Evolutionary conservation across 176 grass and related monocot species (phyloP).

Genomic region (Oryza nivara): DNA sequence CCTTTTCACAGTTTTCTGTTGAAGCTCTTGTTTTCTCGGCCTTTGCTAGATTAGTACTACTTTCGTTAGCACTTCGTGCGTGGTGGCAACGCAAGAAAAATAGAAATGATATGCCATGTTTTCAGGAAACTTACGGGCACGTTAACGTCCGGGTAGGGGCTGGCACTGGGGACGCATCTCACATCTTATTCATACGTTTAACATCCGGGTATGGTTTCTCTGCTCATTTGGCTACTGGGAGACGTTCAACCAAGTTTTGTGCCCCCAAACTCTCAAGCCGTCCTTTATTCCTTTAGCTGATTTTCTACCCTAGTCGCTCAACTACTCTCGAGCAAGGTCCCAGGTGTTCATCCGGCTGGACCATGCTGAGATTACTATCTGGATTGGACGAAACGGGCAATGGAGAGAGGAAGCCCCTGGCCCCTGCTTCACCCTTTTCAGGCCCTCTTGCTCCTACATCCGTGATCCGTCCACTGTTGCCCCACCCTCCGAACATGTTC

Average conservation of each 20-base stretch:
- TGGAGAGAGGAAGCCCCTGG: not conserved
- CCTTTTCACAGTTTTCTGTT: not conserved
- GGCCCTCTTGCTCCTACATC: constrained; percentile 9
- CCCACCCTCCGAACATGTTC: constrained; percentile 20
- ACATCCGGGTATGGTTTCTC: not conserved
- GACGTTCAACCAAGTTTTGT: not conserved
- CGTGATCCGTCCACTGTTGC: not conserved
- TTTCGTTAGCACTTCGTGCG: not conserved
- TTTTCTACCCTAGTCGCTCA: not conserved
- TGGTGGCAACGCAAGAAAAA: not conserved
- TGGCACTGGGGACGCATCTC: not conserved
- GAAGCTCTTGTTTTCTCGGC: not conserved
- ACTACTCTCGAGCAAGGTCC: not conserved
- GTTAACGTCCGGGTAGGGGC: not conserved
- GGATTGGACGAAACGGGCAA: not conserved
- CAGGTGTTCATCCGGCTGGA: not conserved
- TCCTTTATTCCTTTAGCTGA: too few species aligned
- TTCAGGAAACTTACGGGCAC: not conserved
- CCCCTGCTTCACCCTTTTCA: not conserved
- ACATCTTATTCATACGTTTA: not conserved
- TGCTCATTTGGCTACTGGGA: not conserved
- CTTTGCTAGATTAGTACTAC: not conserved
- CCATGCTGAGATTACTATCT: not conserved
- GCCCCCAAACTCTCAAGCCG: not conserved
- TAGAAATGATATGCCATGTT: not conserved